A percentile compares a stretch with the other conserved stretches of the same genome.
These are phyloP conservation scores for Candida dendrica DNA, from an alignment of 805 yeast genomes.

Conservation along the genomic window DNA sequence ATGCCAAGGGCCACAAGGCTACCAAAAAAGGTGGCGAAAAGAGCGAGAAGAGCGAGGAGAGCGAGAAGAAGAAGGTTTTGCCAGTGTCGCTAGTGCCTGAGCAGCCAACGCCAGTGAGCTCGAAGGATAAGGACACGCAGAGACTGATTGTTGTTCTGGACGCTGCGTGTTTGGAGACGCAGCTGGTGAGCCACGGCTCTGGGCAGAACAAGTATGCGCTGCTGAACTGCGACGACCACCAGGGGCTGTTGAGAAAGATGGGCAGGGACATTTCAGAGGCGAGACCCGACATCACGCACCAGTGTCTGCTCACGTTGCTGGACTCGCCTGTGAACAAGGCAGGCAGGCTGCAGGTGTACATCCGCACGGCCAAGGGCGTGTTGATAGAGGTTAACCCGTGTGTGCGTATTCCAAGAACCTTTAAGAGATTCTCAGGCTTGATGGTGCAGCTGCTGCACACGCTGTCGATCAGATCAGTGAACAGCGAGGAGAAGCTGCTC, in stretches of 20 bases:
- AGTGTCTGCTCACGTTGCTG: constrained; percentile 85
- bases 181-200: constrained; percentile 69
- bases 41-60: constrained; percentile 21
- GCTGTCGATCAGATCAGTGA: constrained; percentile 87
- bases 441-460: constrained; percentile 96
- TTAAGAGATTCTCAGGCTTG: constrained; percentile 93
- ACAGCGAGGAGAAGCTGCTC: constrained; percentile 88
- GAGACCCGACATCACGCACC: constrained; percentile 98
- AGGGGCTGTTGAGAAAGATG: constrained; percentile 90
- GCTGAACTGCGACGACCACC: constrained; percentile 97
- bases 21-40: neutral
- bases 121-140: constrained; percentile 81
- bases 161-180: constrained; percentile 93
- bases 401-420: constrained; percentile 96
- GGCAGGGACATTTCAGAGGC: constrained; percentile 97
- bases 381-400: constrained; percentile 92
- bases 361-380: constrained; percentile 92
- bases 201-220: constrained; percentile 89
- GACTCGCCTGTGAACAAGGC: constrained; percentile 99
- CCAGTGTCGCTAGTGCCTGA: constrained; percentile 82
- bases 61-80: constrained; percentile 24
- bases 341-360: constrained; percentile 92
- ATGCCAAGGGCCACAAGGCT: neutral
- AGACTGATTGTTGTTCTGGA: constrained; percentile 91
- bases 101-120: constrained; percentile 73